Evolutionary conservation across 2,329 filamentous ascomycete genomes (phyloP), one percentile per base, ranked within the genome.

Genomic region (Westerdykella sp.): DNA sequence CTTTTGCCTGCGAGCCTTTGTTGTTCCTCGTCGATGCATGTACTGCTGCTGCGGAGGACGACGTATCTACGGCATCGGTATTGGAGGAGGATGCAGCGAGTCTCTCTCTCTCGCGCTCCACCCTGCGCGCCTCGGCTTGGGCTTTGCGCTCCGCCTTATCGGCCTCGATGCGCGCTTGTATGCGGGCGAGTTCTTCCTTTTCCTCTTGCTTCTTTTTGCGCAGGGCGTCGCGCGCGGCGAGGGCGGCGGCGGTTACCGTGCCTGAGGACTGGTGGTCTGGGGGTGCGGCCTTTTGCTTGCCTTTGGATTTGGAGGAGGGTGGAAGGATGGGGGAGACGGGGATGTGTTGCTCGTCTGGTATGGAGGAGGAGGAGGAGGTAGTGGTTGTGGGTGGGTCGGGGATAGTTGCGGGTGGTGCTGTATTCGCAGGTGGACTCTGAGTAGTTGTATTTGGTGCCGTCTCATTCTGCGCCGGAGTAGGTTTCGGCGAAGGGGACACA

Each of bases 91-190:
- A 6, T 5, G 22, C 7, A 6, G 32, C 18, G 18, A 21, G 18
- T 21, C 18, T 48, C 35, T 55, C 45, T 13, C 49, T 45, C 32
- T 62, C 56, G 13, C 62, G 57, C 54, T 70, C 70, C 44, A 53
- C 55, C 49, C 59, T 65, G 30, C 53, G 59, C 39, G 49, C 49
- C 46, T 67, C 63, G 21, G 59, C 63, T 34, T 60, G 56, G 15
- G 60, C 60, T 47, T 76, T 80, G 12, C 87, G 77, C 47, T 82
- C 83, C 10, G 75, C 75, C 60, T 84, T 86, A 68, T 94, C 87
- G 46, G 84, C 80, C 57, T 88, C 83, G 49, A 94, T 89, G 32
- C 81, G 80, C 51, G 80, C 79, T 36, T 90, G 73, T 41, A 94
- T 83, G 1, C 85, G 77, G 43, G 80, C 76, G 31, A 83, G 75